Percentiles rank a stretch among this genome's conserved stretches.
phyloP scores from a whole-genome alignment of 2,329 filamentous ascomycete species.

The Apiospora kogelbergensis region DNA sequence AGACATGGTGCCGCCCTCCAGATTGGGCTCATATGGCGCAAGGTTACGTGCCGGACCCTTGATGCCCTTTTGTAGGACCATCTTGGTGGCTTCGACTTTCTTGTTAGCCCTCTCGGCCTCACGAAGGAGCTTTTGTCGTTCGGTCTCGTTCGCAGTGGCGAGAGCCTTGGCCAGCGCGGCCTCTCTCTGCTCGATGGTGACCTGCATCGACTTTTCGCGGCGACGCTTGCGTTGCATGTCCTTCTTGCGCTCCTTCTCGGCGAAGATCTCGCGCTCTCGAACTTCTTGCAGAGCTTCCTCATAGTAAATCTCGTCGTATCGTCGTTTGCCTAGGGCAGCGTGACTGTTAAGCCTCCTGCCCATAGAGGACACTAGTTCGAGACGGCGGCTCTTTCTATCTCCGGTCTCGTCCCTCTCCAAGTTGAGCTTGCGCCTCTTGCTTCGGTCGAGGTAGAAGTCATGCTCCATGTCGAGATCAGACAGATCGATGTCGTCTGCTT shows the following conservation, averaged over 20 bases:
- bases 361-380: conserved; percentile 58
- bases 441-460: conserved; percentile 52
- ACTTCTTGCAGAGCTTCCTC: conserved; percentile 82
- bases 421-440: conserved; percentile 68
- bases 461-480: conserved; percentile 45
- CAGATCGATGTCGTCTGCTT: conserved; percentile 40
- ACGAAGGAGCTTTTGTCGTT: conserved; percentile 75
- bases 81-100: conserved; percentile 88
- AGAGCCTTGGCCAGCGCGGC: conserved; percentile 76
- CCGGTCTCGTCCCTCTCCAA: conserved; percentile 61
- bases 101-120: conserved; percentile 90
- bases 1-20: conserved; percentile 82
- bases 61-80: conserved; percentile 82
- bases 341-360: conserved; percentile 66
- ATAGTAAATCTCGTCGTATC: conserved; percentile 76
- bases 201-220: conserved; percentile 92
- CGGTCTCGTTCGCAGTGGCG: conserved; percentile 77
- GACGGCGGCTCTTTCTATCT: conserved; percentile 62
- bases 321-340: conserved; percentile 68
- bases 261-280: conserved; percentile 83
- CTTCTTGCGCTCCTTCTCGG: conserved; percentile 99
- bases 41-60: conserved; percentile 72
- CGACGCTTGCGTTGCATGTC: conserved; percentile 98
- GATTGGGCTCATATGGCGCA: conserved; percentile 72
- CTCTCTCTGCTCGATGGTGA: conserved; percentile 88